These are phyloP conservation scores for Lodderomyces orthopsilosis DNA, from an alignment of 1,139 yeast genomes.

Conservation along the genomic window DNA sequence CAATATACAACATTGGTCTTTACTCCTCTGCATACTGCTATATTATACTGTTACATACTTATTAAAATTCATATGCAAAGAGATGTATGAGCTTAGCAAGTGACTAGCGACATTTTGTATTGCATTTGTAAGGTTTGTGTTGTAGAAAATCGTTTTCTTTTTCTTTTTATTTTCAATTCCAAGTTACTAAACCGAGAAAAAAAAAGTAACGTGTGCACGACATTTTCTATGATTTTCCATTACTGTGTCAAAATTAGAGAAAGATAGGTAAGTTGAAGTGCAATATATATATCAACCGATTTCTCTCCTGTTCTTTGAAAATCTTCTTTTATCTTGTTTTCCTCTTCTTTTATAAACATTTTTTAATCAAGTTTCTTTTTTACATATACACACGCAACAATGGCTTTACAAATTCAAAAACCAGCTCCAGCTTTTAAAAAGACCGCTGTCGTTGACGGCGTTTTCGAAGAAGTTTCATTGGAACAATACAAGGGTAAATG, in stretches of 20 bases:
- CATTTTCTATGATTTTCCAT: not conserved
- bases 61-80: not conserved
- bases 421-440: constrained; percentile 96
- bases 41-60: no score
- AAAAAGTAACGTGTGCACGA: not conserved
- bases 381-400: constrained; percentile 23
- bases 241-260: no score
- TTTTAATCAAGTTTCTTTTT: not conserved
- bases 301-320: not conserved
- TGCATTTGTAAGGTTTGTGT: not conserved
- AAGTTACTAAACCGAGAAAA: not conserved
- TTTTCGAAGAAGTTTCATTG: constrained; percentile 88
- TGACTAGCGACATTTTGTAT: not conserved
- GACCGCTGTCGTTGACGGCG: constrained; percentile 96
- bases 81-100: not conserved
- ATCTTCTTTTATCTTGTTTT: not conserved
- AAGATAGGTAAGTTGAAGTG: no score
- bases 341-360: not conserved
- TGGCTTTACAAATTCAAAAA: constrained; percentile 88
- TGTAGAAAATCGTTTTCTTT: not conserved
- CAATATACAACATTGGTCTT: not conserved
- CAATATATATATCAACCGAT: not conserved
- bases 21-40: no score
- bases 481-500: constrained; percentile 97
- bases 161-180: not conserved